Conservation (phyloP, 768 basidiomycete species). For the Neoboletus brunneissimus region DNA sequence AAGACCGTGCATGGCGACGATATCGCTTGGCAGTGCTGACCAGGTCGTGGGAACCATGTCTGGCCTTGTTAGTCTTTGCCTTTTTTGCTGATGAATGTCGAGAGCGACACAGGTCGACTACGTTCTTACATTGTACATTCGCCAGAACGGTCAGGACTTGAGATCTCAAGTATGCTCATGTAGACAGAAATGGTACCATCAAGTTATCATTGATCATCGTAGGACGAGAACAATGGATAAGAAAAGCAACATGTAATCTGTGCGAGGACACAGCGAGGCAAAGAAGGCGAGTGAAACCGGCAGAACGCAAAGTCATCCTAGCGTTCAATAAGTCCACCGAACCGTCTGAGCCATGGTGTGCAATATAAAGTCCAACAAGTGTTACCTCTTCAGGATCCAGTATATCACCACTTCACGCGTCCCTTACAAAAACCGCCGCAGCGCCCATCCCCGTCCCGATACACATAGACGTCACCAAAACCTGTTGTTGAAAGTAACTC, state of each 20-base stretch:
- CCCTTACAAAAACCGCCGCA: slow-evolving; percentile 67
- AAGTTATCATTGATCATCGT: no score
- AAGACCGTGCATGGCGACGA: no score
- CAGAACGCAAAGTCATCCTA: neutral
- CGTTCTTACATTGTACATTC: no score
- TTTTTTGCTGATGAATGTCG: no score
- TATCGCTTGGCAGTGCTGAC: no score
- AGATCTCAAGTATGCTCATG: no score
- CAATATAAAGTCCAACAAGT: neutral
- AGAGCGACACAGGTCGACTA: no score
- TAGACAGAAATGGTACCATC: no score
- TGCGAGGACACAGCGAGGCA: neutral
- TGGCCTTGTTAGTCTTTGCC: no score
- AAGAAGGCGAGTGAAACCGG: neutral
- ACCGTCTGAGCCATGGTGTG: neutral
- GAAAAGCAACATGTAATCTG: neutral
- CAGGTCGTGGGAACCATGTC: no score
- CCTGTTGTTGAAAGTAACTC: slow-evolving; percentile 34
- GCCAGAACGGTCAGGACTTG: no score
- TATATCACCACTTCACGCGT: slow-evolving; percentile 23
- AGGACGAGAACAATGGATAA: neutral
- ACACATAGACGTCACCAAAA: slow-evolving; percentile 88
- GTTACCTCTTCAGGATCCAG: neutral
- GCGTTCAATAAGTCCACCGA: neutral
- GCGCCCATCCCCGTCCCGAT: slow-evolving; percentile 93